Evolutionary conservation across 306 rosid species (phyloP), one percentile per base, ranked within the genome.

Genomic region (Spatholobus suberectus): DNA sequence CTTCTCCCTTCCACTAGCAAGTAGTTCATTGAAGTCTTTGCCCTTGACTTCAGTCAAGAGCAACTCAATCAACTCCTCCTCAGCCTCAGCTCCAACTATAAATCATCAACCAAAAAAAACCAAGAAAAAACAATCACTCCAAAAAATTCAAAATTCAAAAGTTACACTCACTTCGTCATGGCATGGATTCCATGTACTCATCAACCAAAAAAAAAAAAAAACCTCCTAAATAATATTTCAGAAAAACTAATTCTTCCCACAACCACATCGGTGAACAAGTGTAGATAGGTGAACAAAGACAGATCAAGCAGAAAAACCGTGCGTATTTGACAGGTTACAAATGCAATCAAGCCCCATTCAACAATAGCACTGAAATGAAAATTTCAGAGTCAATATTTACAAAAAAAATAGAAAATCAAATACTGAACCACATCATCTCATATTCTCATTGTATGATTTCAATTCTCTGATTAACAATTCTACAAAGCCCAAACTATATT

Each of bases 1-100:
- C 90, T 91, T 91, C 82, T 88, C 91, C 20, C 92, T 87, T 81
- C 97, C 97, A 4, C 87, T 73, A 6, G 97, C 94, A 81, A 93
- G 87, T 17, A 93, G 80, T 83, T 93, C 97, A 0, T 89, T 82
- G 32, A 91, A 66, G 79, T 91, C 95, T 61, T 89, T 93, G 1
- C 92, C 95, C 79, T 73, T 76, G 8, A 88, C 95, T 79, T 91
- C 87, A 37, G 82, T 59, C 61, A 93, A 77, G 70, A 93, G 92
- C 47, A 88, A 63, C 63, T 85, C 82, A 76, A 93, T 87, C 81
- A 12, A 85, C 13, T 73, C 83, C 1, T 87, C 87, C 23, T 89
- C 95, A 15, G 81, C 84, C 1, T 93, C 95, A 49, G 88, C 90
- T 44, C 95, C 97, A 85, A 93, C 95, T 93, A 85, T 4, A 59